phyloP scores from a whole-genome alignment of 495 filamentous ascomycete genomes.

The Copromyces sp. region DNA sequence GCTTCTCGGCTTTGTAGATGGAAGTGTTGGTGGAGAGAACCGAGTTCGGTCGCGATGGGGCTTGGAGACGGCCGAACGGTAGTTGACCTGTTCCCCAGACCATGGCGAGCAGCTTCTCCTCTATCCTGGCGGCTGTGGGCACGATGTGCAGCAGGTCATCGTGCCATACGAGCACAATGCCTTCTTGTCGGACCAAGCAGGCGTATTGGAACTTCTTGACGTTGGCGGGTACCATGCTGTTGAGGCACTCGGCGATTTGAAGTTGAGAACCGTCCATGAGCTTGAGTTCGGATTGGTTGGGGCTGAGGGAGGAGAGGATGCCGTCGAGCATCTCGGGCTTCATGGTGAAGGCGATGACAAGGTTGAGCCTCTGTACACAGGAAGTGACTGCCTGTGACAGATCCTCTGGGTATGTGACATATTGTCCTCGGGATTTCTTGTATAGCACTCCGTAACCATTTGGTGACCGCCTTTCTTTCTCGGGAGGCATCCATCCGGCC shows the following conservation, averaged over 20 bases:
- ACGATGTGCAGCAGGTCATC: slow-evolving; percentile 56
- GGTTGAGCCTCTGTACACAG: slow-evolving; percentile 46
- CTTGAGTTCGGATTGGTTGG: slow-evolving; percentile 53
- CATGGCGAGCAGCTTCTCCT: slow-evolving; percentile 54
- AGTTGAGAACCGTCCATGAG: slow-evolving; percentile 57
- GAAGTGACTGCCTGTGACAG: slow-evolving; percentile 42
- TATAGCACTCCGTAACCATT: slow-evolving; percentile 52
- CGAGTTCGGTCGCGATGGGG: background rate
- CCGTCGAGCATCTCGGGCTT: slow-evolving; percentile 1
- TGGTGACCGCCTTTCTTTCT: slow-evolving; percentile 36
- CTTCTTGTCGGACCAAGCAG: slow-evolving; percentile 54
- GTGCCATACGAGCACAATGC: slow-evolving; percentile 60
- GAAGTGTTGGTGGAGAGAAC: slow-evolving; percentile 21
- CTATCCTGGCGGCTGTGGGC: slow-evolving; percentile 48
- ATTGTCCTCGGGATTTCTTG: slow-evolving; percentile 47
- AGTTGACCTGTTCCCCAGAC: slow-evolving; percentile 37
- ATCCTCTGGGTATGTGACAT: slow-evolving; percentile 51
- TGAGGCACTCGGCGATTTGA: slow-evolving; percentile 56
- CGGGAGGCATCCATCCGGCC: slow-evolving; percentile 49
- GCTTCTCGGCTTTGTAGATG: slow-evolving; percentile 35
- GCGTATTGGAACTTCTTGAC: slow-evolving; percentile 60
- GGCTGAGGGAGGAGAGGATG: slow-evolving; percentile 21
- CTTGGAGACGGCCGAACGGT: slow-evolving; percentile 1
- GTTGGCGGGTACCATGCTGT: slow-evolving; percentile 39
- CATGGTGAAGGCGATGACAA: slow-evolving; percentile 35